A percentile compares a stretch with the other conserved stretches of the same genome.
These are phyloP conservation scores for Rhodotorula glutinis DNA, from an alignment of 1,284 basidiomycete genomes.

Conservation along the genomic window DNA sequence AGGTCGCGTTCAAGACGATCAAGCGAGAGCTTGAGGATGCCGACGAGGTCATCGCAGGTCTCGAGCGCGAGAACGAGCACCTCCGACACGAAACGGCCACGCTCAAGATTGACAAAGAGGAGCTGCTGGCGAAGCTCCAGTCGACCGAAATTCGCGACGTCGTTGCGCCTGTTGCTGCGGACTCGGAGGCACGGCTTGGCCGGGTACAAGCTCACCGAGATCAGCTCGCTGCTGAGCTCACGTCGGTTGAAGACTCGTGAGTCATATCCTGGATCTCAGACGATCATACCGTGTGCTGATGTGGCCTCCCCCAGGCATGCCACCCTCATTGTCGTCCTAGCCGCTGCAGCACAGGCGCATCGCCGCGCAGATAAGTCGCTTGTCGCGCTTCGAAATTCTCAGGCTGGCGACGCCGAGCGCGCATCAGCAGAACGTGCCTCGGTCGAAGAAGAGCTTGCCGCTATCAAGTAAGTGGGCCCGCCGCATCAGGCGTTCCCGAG, in stretches of 20 bases:
- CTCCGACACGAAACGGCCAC: background rate
- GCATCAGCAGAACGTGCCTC: too few species aligned
- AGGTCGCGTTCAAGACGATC: background rate
- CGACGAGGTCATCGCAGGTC: slow-evolving; percentile 3
- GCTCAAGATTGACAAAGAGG: background rate
- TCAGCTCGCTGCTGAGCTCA: background rate
- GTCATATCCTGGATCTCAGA: too few species aligned
- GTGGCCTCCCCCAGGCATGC: background rate
- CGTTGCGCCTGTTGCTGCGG: too few species aligned
- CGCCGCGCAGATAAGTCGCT: background rate
- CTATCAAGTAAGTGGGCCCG: background rate
- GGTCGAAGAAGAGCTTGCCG: background rate
- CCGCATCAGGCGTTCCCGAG: too few species aligned
- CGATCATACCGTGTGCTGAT: too few species aligned
- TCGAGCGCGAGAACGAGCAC: background rate
- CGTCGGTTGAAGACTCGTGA: background rate
- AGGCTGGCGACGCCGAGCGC: background rate
- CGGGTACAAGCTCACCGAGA: background rate
- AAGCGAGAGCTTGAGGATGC: background rate
- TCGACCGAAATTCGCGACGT: too few species aligned
- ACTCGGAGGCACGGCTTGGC: too few species aligned
- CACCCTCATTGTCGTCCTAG: background rate
- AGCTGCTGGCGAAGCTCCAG: background rate
- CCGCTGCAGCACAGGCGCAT: background rate
- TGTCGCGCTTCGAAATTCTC: background rate